A percentile compares a stretch with the other conserved stretches of the same genome.
phyloP scores from a whole-genome alignment of 1,284 basidiomycete genomes.

The Melampsora larici-populina region DNA sequence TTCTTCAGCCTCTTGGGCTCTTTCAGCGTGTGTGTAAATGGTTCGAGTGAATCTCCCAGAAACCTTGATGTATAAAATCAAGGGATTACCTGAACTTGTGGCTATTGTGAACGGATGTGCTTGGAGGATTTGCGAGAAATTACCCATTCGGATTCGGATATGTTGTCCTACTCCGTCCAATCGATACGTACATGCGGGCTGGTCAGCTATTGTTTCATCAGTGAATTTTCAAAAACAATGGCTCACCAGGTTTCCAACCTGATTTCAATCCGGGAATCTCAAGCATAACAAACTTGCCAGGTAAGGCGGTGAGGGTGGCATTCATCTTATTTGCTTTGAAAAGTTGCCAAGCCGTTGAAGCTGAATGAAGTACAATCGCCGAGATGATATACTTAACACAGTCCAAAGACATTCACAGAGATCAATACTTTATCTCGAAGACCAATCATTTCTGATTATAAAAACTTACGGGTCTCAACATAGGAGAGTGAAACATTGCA shows the following conservation, averaged over 20 bases:
- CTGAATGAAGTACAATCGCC: slow-evolving; percentile 18
- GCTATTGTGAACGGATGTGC: slow-evolving; percentile 42
- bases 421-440: neutral
- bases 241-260: slow-evolving; percentile 40
- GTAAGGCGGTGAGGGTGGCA: slow-evolving; percentile 32
- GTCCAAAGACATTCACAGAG: neutral
- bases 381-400: slow-evolving; percentile 27
- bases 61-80: slow-evolving; percentile 37
- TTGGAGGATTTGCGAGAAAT: slow-evolving; percentile 23
- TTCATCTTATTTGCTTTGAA: slow-evolving; percentile 21
- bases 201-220: neutral
- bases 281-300: slow-evolving; percentile 34
- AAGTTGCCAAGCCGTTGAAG: slow-evolving; percentile 30
- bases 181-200: neutral
- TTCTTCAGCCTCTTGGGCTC: slow-evolving; percentile 8
- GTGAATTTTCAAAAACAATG: neutral
- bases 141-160: slow-evolving; percentile 26
- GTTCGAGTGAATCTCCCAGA: slow-evolving; percentile 35
- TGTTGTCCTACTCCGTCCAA: slow-evolving; percentile 27
- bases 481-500: slow-evolving; percentile 19
- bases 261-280: slow-evolving; percentile 33
- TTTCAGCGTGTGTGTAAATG: slow-evolving; percentile 30
- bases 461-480: slow-evolving; percentile 23
- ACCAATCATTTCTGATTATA: neutral
- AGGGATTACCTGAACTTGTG: slow-evolving; percentile 12